These are phyloP conservation scores for Aspergillus intermedius DNA, from an alignment of 2,329 filamentous ascomycete genomes.

Conservation along the genomic window DNA sequence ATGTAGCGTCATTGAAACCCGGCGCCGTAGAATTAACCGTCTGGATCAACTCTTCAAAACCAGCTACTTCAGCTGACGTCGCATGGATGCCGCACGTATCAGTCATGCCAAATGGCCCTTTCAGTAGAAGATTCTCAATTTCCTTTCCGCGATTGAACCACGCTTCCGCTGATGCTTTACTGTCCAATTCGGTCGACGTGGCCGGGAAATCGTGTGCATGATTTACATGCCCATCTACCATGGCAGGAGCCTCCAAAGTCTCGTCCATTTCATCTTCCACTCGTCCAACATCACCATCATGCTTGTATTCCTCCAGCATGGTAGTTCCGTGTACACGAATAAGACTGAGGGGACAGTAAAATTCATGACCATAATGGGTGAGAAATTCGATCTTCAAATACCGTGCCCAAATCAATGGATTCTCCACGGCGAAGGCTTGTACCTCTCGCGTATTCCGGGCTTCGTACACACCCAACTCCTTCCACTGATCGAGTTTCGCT, in stretches of 20 bases:
- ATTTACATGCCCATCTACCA: not conserved
- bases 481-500: slow-evolving; percentile 88
- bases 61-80: slow-evolving; percentile 2
- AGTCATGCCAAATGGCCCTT: not conserved
- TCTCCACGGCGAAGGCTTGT: slow-evolving; percentile 88
- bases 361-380: slow-evolving; percentile 92
- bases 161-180: slow-evolving; percentile 14
- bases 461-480: slow-evolving; percentile 77
- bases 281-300: slow-evolving; percentile 64
- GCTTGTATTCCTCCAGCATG: slow-evolving; percentile 90
- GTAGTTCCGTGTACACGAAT: slow-evolving; percentile 87
- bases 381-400: slow-evolving; percentile 90
- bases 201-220: slow-evolving; percentile 7
- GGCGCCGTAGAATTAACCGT: slow-evolving; percentile 8
- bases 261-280: slow-evolving; percentile 57
- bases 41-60: slow-evolving; percentile 9
- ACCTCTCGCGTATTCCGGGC: slow-evolving; percentile 89
- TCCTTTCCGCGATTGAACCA: slow-evolving; percentile 13
- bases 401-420: slow-evolving; percentile 90
- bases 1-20: slow-evolving; percentile 2
- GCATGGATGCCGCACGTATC: slow-evolving; percentile 16
- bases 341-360: slow-evolving; percentile 87
- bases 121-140: slow-evolving; percentile 11
- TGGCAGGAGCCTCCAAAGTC: slow-evolving; percentile 19
- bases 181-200: slow-evolving; percentile 10